Conservation (phyloP, 257 asterid genomes). For the Solanum rostratum region DNA sequence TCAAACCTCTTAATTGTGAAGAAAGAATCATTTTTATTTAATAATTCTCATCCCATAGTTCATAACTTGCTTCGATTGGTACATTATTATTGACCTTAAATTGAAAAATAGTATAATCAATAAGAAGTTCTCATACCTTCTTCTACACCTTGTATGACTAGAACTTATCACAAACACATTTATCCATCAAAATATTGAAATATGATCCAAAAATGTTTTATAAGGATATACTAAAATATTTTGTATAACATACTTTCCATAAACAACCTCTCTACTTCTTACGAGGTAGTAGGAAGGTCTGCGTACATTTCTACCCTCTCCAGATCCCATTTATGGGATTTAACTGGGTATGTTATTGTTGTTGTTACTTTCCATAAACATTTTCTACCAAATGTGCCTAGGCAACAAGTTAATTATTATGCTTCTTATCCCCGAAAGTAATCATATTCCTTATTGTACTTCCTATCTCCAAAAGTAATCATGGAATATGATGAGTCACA, state of each 20-base stretch:
- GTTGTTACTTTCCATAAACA: not conserved
- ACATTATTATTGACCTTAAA: no score
- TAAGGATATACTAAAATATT: not conserved
- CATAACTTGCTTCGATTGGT: no score
- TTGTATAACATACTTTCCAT: not conserved
- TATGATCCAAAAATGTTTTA: not conserved
- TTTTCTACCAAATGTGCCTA: not conserved
- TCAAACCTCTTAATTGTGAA: not conserved
- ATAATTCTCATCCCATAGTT: no score
- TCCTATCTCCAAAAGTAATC: not conserved
- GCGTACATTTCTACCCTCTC: no score
- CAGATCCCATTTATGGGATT: no score
- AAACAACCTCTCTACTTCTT: not conserved
- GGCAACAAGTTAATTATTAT: not conserved
- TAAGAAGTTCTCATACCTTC: not conserved
- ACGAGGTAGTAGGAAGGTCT: no score
- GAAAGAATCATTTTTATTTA: no score
- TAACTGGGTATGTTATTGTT: no score
- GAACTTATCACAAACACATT: not conserved
- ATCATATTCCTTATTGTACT: not conserved
- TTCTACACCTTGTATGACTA: not conserved
- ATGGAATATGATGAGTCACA: not conserved
- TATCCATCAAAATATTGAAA: not conserved
- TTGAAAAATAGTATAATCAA: no score
- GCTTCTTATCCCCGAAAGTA: no score